phyloP scores from a whole-genome alignment of 1,139 yeast species.

The Saccharomyces pastorianus region DNA sequence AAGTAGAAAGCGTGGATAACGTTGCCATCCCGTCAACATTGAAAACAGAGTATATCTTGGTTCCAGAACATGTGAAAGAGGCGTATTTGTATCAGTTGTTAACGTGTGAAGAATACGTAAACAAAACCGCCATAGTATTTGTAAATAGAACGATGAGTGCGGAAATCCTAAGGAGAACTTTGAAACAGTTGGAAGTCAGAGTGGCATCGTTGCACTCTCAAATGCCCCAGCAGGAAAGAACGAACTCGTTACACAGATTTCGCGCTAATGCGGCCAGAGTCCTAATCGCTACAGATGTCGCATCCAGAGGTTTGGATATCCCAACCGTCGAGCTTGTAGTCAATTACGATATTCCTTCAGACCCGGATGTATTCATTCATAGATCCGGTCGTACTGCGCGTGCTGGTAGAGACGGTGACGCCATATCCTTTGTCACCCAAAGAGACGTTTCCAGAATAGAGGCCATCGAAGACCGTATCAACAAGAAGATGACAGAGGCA shows the following conservation, averaged over 20 bases:
- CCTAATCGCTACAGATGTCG: conserved; percentile 90
- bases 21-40: conserved; percentile 77
- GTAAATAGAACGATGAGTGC: conserved; percentile 89
- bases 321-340: conserved; percentile 85
- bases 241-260: conserved; percentile 83
- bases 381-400: conserved; percentile 99
- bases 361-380: conserved; percentile 93
- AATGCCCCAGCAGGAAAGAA: conserved; percentile 87
- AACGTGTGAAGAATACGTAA: conserved; percentile 51
- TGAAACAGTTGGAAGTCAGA: conserved; percentile 64
- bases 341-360: conserved; percentile 90
- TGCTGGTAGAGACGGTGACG: conserved; percentile 78
- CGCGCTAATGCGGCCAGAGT: conserved; percentile 92
- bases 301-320: conserved; percentile 94
- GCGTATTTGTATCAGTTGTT: conserved; percentile 71
- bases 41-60: conserved; percentile 43
- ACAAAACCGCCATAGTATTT: conserved; percentile 72
- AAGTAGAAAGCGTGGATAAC: conserved; percentile 60
- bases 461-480: conserved; percentile 79
- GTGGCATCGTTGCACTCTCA: conserved; percentile 91
- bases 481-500: conserved; percentile 66
- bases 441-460: conserved; percentile 74
- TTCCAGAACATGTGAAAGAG: conserved; percentile 84
- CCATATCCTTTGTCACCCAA: conserved; percentile 71
- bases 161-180: conserved; percentile 69